These are phyloP conservation scores for Limonium bicolor DNA, from an alignment of 148 eudicot genomes.

Conservation along the genomic window DNA sequence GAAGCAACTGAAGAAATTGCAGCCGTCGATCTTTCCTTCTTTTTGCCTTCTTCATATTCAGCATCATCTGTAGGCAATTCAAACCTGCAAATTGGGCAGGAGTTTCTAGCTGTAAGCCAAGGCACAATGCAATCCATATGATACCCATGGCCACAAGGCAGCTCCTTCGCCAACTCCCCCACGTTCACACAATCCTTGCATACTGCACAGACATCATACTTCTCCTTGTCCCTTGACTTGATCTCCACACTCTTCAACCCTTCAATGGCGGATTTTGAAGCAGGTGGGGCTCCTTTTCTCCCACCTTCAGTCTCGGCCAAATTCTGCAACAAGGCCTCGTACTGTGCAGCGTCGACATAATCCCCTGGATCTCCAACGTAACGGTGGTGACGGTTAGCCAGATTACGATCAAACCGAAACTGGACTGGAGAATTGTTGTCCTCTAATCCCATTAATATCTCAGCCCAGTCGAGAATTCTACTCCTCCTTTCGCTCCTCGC, in stretches of 20 bases:
- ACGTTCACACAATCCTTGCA: constrained; percentile 55
- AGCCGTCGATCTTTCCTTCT: too few relatives aligned
- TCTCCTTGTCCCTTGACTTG: constrained; percentile 11
- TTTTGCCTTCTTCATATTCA: constrained; percentile 72
- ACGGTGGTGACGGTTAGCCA: constrained; percentile 30
- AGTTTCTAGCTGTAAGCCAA: constrained; percentile 70
- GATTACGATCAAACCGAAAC: constrained; percentile 39
- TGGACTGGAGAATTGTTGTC: constrained; percentile 70
- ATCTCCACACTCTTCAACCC: constrained; percentile 26
- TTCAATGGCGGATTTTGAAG: constrained; percentile 39
- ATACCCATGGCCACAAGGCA: constrained; percentile 82
- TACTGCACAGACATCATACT: constrained; percentile 40
- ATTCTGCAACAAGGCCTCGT: constrained; percentile 63
- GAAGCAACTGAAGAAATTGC: too few relatives aligned
- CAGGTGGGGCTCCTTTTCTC: constrained; percentile 85
- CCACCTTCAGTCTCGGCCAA: constrained; percentile 69
- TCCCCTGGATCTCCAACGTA: constrained; percentile 70
- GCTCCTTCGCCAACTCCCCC: constrained; percentile 47
- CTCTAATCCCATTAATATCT: constrained; percentile 72
- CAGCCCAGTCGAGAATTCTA: constrained; percentile 78
- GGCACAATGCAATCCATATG: constrained; percentile 75
- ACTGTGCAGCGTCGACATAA: constrained; percentile 74
- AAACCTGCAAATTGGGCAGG: constrained; percentile 85
- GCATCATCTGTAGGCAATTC: constrained; percentile 77
- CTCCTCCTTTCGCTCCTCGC: constrained; percentile 36